Evolutionary conservation across 495 filamentous ascomycete species (phyloP), one percentile per base, ranked within the genome.

Genomic region (Lepidopterella palustris): DNA sequence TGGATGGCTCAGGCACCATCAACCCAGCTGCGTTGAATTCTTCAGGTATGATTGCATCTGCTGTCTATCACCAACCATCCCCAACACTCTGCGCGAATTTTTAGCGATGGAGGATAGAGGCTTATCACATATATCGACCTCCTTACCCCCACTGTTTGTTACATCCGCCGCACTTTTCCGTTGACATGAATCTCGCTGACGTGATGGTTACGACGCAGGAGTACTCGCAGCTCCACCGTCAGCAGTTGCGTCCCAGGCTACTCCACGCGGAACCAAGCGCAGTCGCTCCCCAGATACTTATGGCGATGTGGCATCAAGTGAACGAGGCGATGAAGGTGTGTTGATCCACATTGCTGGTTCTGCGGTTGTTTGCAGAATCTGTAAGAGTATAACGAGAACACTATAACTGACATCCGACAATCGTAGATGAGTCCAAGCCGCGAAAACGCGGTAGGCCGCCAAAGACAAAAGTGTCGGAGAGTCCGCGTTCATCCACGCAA

Each of bases 361-460:
- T n/a, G 28, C 59, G 27, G 59, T 20, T 45, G 49, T 49, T 23
- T 45, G 53, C 58, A 53, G 47, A 4, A 25, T 25, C 24, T 4
- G 8, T 23, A 5, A 40, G 6, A 40, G n/a, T 29, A n/a, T 54
- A 51, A 42, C 5, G 52, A 15, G 20, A 28, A 13, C 24, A 31
- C 47, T 28, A 51, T 57, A 59, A 42, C 58, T 31, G 10, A 35
- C 28, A 58, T 45, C 15, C 23, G 39, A 11, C 18, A 23, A 27
- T 5, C 45, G 62, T 70, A 79, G 85, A 87, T 62, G 84, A 87
- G n/a, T 80, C 87, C 57, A 85, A 89, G 69, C 87, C 87, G 61
- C 84, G 87, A 72, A 95, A 96, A 76, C 82, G 90, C 73, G 88
- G 89, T 65, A 84, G 93, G 77, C 88, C 91, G 66, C 89, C 92